These are phyloP conservation scores for Physcomitrium patens DNA, from an alignment of 225 moss, liverwort and hornwort species.

Conservation along the genomic window DNA sequence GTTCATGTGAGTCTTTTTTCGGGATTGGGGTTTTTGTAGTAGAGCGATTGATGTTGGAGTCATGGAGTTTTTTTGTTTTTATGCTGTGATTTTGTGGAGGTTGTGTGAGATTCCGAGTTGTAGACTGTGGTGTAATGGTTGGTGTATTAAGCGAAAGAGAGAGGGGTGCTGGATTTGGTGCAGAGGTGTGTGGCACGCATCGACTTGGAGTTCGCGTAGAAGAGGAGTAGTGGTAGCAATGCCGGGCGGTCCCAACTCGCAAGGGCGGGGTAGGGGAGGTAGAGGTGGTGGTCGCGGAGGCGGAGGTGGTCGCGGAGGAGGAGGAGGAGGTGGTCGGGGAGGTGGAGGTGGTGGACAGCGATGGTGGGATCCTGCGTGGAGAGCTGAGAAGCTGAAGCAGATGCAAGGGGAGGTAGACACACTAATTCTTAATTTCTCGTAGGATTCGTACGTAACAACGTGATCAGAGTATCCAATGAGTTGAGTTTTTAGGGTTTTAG, in stretches of 20 bases:
- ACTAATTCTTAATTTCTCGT: not conserved
- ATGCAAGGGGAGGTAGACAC: slow-evolving; percentile 74
- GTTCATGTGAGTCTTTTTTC: no score
- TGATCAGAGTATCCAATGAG: slow-evolving; percentile 3
- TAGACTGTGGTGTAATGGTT: no score
- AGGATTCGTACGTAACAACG: not conserved
- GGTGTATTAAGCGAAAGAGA: no score
- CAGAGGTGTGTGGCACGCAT: slow-evolving; percentile 12
- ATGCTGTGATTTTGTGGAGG: no score
- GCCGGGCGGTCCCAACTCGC: slow-evolving; percentile 72
- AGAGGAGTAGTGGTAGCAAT: slow-evolving; percentile 28
- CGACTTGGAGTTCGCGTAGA: slow-evolving; percentile 16
- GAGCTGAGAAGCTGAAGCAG: slow-evolving; percentile 94
- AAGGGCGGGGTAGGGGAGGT: slow-evolving; percentile 66
- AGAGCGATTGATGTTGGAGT: no score
- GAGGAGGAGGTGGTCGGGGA: slow-evolving; percentile 38
- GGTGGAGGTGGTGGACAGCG: slow-evolving; percentile 77
- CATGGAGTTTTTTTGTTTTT: no score
- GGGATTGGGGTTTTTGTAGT: no score
- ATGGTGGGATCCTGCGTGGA: slow-evolving; percentile 99
- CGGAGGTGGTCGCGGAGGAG: slow-evolving; percentile 55
- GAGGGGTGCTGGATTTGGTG: no score
- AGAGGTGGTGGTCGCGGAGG: slow-evolving; percentile 65
- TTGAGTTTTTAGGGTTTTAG: slow-evolving; percentile 20
- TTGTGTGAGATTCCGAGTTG: no score